Conservation (phyloP, 305 asterid genomes). For the Solanum aculeatissimum region DNA sequence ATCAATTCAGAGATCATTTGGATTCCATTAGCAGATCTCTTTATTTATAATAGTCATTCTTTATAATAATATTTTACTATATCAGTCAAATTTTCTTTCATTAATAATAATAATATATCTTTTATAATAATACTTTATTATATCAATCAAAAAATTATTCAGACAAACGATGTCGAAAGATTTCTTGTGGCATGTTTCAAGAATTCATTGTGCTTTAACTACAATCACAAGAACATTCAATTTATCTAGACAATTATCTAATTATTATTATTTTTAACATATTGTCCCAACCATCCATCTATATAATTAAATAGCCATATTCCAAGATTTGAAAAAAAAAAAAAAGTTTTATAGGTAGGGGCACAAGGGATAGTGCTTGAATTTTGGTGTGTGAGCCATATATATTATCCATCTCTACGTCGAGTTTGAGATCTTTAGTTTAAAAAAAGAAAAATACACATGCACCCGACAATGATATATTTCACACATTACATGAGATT, state of each 20-base stretch:
- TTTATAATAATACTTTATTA: background rate
- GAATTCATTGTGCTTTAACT: background rate
- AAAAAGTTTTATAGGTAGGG: background rate
- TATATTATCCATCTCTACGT: background rate
- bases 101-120: too few species aligned
- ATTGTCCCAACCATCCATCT: background rate
- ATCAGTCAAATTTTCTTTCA: too few species aligned
- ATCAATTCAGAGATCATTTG: too few species aligned
- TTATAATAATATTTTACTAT: too few species aligned
- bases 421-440: accelerated
- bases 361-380: background rate
- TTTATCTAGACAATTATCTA: background rate
- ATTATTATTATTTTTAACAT: background rate
- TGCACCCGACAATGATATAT: background rate
- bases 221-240: background rate
- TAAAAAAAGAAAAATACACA: too few species aligned
- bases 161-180: background rate
- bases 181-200: background rate
- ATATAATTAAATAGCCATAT: background rate
- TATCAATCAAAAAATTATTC: background rate
- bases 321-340: background rate
- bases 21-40: too few species aligned
- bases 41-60: too few species aligned
- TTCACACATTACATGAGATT: background rate
- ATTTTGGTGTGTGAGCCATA: background rate